Conservation (phyloP, 495 filamentous ascomycete genomes). For the Talaromyces stipitatus region DNA sequence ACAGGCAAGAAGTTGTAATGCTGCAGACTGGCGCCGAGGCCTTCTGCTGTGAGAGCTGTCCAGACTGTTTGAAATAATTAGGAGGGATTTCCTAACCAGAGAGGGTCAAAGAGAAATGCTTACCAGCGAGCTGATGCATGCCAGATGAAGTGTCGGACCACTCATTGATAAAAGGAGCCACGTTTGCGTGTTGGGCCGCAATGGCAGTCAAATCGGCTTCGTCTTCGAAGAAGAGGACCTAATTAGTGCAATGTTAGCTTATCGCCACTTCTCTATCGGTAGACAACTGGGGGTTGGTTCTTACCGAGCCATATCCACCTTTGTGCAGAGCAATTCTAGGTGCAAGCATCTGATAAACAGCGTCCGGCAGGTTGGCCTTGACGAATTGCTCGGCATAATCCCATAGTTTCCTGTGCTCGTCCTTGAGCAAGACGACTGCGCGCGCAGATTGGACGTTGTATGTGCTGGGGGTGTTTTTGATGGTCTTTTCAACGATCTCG, state of each 20-base stretch:
- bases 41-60: slow-evolving; percentile 43
- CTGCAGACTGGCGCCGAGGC: slow-evolving; percentile 50
- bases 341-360: slow-evolving; percentile 20
- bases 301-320: slow-evolving; percentile 41
- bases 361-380: slow-evolving; percentile 27
- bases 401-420: slow-evolving; percentile 46
- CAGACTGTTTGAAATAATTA: slow-evolving; percentile 26
- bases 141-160: slow-evolving; percentile 31
- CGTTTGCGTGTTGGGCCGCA: not conserved
- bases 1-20: slow-evolving; percentile 44
- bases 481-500: slow-evolving; percentile 38
- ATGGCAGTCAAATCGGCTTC: slow-evolving; percentile 27
- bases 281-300: slow-evolving; percentile 3
- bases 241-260: not conserved
- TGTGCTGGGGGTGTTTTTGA: slow-evolving; percentile 40
- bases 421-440: slow-evolving; percentile 35
- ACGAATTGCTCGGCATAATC: slow-evolving; percentile 23
- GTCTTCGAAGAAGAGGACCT: slow-evolving; percentile 49
- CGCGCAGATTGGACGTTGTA: slow-evolving; percentile 51
- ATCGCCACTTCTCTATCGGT: not conserved
- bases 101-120: not conserved
- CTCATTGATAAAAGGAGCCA: not conserved
- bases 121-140: slow-evolving; percentile 48
- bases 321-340: slow-evolving; percentile 35
- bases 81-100: not conserved